phyloP scores from a whole-genome alignment of 805 yeast genomes.

The Teunomyces aglyptinius region DNA sequence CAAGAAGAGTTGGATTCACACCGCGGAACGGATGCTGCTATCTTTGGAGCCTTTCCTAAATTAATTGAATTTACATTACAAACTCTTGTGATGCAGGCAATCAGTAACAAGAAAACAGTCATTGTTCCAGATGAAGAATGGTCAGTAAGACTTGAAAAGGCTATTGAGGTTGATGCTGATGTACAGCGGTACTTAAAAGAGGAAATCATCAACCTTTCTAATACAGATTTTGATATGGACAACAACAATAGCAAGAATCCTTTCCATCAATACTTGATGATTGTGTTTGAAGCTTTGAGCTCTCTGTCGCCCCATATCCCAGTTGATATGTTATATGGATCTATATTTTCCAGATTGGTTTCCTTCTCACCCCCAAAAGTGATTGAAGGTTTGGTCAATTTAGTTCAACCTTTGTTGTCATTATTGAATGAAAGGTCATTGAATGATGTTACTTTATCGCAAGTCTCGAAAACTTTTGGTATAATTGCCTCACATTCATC shows the following conservation, averaged over 20 bases:
- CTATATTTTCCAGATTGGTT: slow-evolving; percentile 31
- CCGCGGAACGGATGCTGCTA: slow-evolving; percentile 13
- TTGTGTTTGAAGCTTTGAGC: slow-evolving; percentile 37
- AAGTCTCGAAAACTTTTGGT: slow-evolving; percentile 47
- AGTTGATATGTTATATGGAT: slow-evolving; percentile 28
- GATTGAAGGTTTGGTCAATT: slow-evolving; percentile 18
- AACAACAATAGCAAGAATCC: slow-evolving; percentile 3
- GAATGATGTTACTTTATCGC: slow-evolving; percentile 21
- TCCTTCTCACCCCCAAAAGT: slow-evolving; percentile 29
- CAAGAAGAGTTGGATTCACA: slow-evolving; percentile 17
- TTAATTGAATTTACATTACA: slow-evolving; percentile 56
- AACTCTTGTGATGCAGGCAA: slow-evolving; percentile 64
- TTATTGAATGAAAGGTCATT: slow-evolving; percentile 21
- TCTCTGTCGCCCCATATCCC: slow-evolving; percentile 10
- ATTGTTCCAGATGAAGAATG: slow-evolving; percentile 72
- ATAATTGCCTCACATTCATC: slow-evolving; percentile 46
- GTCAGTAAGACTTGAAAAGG: slow-evolving; percentile 65
- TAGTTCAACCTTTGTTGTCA: slow-evolving; percentile 21
- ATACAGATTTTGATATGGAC: slow-evolving; percentile 11
- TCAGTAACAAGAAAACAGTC: slow-evolving; percentile 50
- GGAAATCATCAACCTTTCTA: slow-evolving; percentile 16
- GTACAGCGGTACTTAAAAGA: slow-evolving; percentile 35
- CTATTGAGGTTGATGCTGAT: slow-evolving; percentile 57
- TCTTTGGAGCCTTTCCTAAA: slow-evolving; percentile 32
- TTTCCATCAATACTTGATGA: slow-evolving; percentile 23